Percentiles rank a stretch among this genome's conserved stretches.
Conservation (phyloP, 129 eudicot species). For the Gnaphalium uliginosum region DNA sequence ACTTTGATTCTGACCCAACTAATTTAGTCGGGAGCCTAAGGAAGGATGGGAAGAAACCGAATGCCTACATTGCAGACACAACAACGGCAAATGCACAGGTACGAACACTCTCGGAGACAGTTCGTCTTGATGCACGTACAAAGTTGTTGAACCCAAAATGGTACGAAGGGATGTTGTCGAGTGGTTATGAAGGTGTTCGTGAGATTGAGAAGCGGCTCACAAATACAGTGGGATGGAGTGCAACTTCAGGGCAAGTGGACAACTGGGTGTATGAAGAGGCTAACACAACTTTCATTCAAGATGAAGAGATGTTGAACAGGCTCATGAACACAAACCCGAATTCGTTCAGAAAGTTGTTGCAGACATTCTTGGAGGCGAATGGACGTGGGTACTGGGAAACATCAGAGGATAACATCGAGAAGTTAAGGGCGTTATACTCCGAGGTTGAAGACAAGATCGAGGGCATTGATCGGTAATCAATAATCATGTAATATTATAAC, state of each 20-base stretch:
- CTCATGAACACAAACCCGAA: slow-evolving; percentile 94
- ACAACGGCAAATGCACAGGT: slow-evolving; percentile 99
- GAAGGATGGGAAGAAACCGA: slow-evolving; percentile 97
- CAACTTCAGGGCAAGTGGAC: slow-evolving; percentile 95
- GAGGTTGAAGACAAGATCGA: slow-evolving; percentile 99
- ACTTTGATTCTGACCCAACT: slow-evolving; percentile 98
- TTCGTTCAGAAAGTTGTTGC: slow-evolving; percentile 90
- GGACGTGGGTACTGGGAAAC: slow-evolving; percentile 99
- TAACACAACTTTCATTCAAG: slow-evolving; percentile 89
- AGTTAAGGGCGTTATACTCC: slow-evolving; percentile 73
- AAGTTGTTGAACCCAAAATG: slow-evolving; percentile 96
- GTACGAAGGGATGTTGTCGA: slow-evolving; percentile 98
- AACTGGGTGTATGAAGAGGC: slow-evolving; percentile 99
- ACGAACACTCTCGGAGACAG: slow-evolving; percentile 94
- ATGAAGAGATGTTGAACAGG: slow-evolving; percentile 88
- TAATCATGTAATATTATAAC: slow-evolving; percentile 25
- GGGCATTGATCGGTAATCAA: slow-evolving; percentile 69
- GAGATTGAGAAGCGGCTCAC: slow-evolving; percentile 96
- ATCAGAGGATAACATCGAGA: slow-evolving; percentile 83
- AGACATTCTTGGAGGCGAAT: slow-evolving; percentile 97
- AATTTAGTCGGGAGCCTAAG: slow-evolving; percentile 87
- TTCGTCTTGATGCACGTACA: slow-evolving; percentile 89
- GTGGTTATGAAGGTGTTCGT: slow-evolving; percentile 97
- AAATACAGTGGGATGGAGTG: slow-evolving; percentile 99
- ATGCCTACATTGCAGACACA: slow-evolving; percentile 95